Evolutionary conservation across 2,329 filamentous ascomycete species (phyloP).

Genomic region (Thermomyces lanuginosus): DNA sequence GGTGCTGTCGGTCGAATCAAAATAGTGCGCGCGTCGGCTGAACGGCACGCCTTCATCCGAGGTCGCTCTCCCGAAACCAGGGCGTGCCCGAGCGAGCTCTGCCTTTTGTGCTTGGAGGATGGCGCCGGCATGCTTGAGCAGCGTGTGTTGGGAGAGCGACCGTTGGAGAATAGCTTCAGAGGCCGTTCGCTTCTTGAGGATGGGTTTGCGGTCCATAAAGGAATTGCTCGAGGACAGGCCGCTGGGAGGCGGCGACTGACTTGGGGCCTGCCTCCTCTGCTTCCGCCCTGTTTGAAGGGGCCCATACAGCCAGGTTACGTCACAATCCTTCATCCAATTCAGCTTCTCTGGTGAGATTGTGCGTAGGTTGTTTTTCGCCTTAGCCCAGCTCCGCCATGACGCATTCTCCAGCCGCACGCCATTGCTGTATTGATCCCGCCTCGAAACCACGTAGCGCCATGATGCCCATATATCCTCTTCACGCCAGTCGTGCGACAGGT

Average conservation of each 20-base stretch:
- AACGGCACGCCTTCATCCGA: slow-evolving; percentile 53
- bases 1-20: slow-evolving; percentile 36
- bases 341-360: slow-evolving; percentile 82
- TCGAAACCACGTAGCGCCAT: slow-evolving; percentile 81
- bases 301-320: slow-evolving; percentile 95
- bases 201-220: slow-evolving; percentile 66
- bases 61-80: slow-evolving; percentile 42
- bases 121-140: slow-evolving; percentile 76
- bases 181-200: slow-evolving; percentile 90
- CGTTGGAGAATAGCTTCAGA: slow-evolving; percentile 88
- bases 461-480: slow-evolving; percentile 97
- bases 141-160: slow-evolving; percentile 71
- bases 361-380: slow-evolving; percentile 69
- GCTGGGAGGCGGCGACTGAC: slow-evolving; percentile 35
- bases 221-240: slow-evolving; percentile 47
- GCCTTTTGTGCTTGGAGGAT: slow-evolving; percentile 70
- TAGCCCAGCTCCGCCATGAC: slow-evolving; percentile 94
- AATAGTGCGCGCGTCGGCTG: slow-evolving; percentile 42
- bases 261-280: slow-evolving; percentile 35
- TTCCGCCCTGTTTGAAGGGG: slow-evolving; percentile 61
- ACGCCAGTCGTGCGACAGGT: slow-evolving; percentile 80
- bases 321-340: slow-evolving; percentile 95
- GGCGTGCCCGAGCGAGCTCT: slow-evolving; percentile 36
- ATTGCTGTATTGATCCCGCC: slow-evolving; percentile 63
- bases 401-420: slow-evolving; percentile 79